Evolutionary conservation across 108 stramenopile genomes (phyloP), one percentile per base, ranked within the genome.

Genomic region (Aurantiochytrium sp.): DNA sequence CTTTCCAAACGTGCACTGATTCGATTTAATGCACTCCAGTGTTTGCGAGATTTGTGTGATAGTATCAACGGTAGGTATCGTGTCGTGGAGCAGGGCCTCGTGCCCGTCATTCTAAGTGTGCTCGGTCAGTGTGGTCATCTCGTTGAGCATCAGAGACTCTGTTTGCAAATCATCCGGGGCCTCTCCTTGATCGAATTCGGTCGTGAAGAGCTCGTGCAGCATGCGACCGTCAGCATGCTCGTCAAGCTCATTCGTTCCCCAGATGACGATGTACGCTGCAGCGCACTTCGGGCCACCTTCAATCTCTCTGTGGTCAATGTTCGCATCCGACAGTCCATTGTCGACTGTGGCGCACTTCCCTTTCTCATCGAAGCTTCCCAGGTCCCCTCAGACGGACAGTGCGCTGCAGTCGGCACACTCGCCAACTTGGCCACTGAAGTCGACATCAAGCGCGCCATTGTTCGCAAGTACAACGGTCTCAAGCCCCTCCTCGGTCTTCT

Each of bases 391-490:
- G 76, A 83, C 51, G 76, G 76, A 28, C 76, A 83, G 28, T 83
- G 76, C 51, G 76, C 76, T 12, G 76, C 76, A 12, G 51, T 83
- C 49, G 76, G 76, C n/a, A 83, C 76, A 14, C 23, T 83, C 1
- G 76, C 76, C 4, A 83, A 83, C 4, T 45, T 83, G 12, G 76
- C 76, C n/a, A 83, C 76, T 35, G 76, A 83, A 23, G 28, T 28
- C 28, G 76, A 83, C 49, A 83, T 83, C n/a, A 83, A 83, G 51
- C 76, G 76, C 51, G 45, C 76, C 49, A 83, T 83, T 35, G 76
- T 83, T 8, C 51, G 51, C 12, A 28, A 83, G 51, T 28, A 83
- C 23, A 35, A 83, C 23, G 76, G 76, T 18, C 76, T 83, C 76
- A 47, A 47, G 28, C 76, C 76, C 6, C 76, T 83, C 0, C 76